These are phyloP conservation scores for Endocladia muricata DNA, from an alignment of 31 red algal genomes.

Conservation along the genomic window DNA sequence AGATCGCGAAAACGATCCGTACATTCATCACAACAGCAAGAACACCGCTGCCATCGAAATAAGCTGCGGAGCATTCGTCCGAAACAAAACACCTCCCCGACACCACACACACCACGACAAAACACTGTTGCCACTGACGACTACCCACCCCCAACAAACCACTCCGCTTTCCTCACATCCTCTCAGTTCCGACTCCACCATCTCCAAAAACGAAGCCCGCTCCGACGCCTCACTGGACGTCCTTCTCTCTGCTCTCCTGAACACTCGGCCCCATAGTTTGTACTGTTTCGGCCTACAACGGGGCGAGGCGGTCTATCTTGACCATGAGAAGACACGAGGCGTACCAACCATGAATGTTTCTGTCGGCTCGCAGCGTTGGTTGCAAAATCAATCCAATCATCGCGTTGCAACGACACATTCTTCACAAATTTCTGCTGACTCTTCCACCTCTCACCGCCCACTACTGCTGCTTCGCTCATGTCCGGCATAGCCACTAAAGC, in stretches of 20 bases:
- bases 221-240: not conserved
- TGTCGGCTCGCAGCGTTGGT: conserved; percentile 20
- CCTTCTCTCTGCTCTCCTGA: not conserved
- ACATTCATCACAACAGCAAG: no score
- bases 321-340: conserved; percentile 18
- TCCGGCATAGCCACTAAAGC: conserved; percentile 1
- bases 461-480: not conserved
- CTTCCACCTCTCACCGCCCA: not conserved
- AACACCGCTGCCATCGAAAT: no score
- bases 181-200: not conserved
- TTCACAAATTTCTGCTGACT: conserved; percentile 25
- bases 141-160: not conserved
- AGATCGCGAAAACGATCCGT: no score
- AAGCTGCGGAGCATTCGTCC: no score
- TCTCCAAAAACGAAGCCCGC: not conserved
- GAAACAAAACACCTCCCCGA: not conserved
- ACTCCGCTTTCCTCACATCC: not conserved
- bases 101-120: not conserved
- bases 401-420: conserved; percentile 46
- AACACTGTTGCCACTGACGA: not conserved
- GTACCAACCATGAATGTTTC: conserved; percentile 35
- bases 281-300: no score
- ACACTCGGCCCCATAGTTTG: no score
- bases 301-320: not conserved
- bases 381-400: conserved; percentile 61